Base-by-base conservation (phyloP, 169 alveolate species). In the Eimeria maxima region DNA sequence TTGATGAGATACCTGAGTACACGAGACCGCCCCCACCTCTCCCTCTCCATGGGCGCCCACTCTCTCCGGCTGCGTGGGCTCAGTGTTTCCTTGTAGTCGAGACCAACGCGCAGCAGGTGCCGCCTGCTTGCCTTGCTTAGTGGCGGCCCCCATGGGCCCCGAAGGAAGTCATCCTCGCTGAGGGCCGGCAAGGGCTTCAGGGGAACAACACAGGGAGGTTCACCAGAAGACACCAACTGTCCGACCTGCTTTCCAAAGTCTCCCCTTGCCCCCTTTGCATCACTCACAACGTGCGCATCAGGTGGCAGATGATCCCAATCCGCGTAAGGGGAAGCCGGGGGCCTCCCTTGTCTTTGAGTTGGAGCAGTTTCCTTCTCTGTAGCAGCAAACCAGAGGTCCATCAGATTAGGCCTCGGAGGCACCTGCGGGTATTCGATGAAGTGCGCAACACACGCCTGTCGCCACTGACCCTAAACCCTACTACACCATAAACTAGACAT, bases 121-220 rank as follows among this genome's bases (percentile, higher is more conserved):
- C 20, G 8, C 47, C 73, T 45, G 47, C 33, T 33, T 29, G 11
- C 20, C 24, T 47, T 55, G 47, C 73, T 83, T 13, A 83, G 71
- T 7, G 53, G 91, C 53, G 91, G 91, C 38, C 73, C 74, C 73
- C 91, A 53, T 53, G 91, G 91, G 29, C 91, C 91, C 91, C 91
- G 27, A 20, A 83, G 73, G 47, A 83, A 83, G n/a, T 53, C 73
- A 74, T 83, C 91, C 53, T 83, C 73, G 74, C 27, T 27, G 27
- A 83, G 73, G 5, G 91, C 91, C 16, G 69, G 74, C 69, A 83
- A 33, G 29, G 71, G 50, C 20, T 53, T 57, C 53, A 83, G 91
- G 14, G 74, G 76, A 5, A 42, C 88, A 8, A 4, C 42, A 22
- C 88, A 45, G 60, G 22, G 7, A 14, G n/a, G 38, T 38, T 10